phyloP scores from a whole-genome alignment of 106 monocot species.

The Dendrobium nobile region DNA sequence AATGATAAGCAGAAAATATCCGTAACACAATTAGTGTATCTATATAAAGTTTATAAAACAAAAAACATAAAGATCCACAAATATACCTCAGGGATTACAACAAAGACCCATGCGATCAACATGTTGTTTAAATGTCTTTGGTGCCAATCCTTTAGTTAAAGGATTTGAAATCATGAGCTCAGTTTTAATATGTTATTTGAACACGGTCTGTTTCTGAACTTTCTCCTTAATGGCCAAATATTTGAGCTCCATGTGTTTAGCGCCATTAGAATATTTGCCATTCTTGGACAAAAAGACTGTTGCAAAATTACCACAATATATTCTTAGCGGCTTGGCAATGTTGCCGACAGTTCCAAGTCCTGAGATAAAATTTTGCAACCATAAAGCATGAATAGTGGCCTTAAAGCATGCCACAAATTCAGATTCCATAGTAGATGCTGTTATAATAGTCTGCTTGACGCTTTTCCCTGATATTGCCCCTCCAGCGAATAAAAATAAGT shows the following conservation, averaged over 20 bases:
- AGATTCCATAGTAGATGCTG: slow-evolving; percentile 4
- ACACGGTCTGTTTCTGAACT: slow-evolving; percentile 4
- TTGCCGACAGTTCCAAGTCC: background rate
- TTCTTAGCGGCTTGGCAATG: background rate
- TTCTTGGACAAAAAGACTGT: slow-evolving; percentile 9
- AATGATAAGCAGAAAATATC: too few species aligned
- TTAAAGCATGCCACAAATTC: background rate
- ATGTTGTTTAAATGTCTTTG: too few species aligned
- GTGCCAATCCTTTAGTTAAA: too few species aligned
- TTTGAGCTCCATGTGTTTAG: slow-evolving; percentile 2
- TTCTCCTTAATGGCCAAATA: slow-evolving; percentile 9
- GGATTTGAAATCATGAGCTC: too few species aligned
- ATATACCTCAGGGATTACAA: too few species aligned
- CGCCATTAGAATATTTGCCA: background rate
- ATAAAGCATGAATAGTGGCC: too few species aligned
- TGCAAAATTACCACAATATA: background rate
- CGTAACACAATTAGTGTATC: too few species aligned
- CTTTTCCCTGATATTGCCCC: slow-evolving; percentile 8
- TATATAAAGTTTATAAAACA: too few species aligned
- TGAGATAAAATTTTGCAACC: too few species aligned
- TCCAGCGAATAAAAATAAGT: slow-evolving; percentile 7
- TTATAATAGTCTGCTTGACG: background rate
- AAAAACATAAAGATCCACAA: too few species aligned
- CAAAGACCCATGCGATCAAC: too few species aligned
- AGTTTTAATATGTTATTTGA: background rate